Evolutionary conservation across 2,329 filamentous ascomycete genomes (phyloP).

Genomic region (Aspergillus sclerotialis): DNA sequence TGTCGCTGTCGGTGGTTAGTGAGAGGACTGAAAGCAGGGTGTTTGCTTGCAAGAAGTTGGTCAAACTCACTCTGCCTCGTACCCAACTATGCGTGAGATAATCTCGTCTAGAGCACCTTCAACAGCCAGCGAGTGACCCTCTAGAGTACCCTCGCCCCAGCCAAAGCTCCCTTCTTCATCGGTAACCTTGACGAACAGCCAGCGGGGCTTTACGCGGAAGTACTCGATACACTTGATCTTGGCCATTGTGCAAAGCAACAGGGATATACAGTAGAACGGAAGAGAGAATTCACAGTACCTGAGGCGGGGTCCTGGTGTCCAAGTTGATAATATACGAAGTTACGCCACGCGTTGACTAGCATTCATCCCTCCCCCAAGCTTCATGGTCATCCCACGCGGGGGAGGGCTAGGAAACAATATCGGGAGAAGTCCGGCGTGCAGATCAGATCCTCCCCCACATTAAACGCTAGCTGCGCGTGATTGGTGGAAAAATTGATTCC

Average conservation of each 20-base stretch:
- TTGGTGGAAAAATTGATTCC: no score
- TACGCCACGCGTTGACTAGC: no score
- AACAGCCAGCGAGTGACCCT: constrained; percentile 67
- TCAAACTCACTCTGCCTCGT: constrained; percentile 59
- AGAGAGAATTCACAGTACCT: no score
- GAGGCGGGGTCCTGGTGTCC: no score
- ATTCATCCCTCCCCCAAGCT: no score
- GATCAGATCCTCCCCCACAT: no score
- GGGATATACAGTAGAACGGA: no score
- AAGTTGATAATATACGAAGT: no score
- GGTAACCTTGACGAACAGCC: constrained; percentile 72
- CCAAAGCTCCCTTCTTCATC: constrained; percentile 60
- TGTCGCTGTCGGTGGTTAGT: constrained; percentile 51
- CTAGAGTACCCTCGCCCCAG: constrained; percentile 70
- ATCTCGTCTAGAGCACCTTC: constrained; percentile 67
- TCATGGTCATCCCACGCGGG: no score
- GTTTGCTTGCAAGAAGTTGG: background rate
- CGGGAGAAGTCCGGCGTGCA: no score
- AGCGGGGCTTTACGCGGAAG: constrained; percentile 67
- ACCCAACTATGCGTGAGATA: constrained; percentile 54
- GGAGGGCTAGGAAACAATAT: no score
- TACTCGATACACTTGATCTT: constrained; percentile 64
- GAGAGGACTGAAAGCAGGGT: background rate
- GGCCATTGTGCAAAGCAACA: constrained; percentile 53
- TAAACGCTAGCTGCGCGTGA: no score